Percentiles rank a stretch among this genome's conserved stretches.
These are phyloP conservation scores for Atalantia buxifolia DNA, from an alignment of 345 rosid genomes.

Conservation along the genomic window DNA sequence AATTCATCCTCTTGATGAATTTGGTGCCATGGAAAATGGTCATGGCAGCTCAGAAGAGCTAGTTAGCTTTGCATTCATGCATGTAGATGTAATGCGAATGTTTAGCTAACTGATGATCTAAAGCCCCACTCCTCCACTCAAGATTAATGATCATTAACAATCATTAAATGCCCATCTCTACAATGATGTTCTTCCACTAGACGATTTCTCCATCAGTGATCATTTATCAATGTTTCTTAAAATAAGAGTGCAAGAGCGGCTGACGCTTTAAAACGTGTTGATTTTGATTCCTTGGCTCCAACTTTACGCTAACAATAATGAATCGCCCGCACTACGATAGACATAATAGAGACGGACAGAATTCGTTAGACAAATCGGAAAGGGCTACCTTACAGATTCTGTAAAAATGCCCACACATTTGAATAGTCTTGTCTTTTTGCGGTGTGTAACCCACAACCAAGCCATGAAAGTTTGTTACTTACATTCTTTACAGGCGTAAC, in stretches of 20 bases:
- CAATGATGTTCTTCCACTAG: background rate
- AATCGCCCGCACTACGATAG: background rate
- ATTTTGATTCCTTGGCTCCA: background rate
- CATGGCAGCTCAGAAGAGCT: background rate
- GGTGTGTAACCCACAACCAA: no score
- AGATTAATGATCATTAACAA: background rate
- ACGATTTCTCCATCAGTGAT: background rate
- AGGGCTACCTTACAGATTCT: no score
- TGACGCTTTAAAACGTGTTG: background rate
- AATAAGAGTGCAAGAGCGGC: background rate
- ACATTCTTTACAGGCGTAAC: no score
- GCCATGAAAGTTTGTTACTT: no score
- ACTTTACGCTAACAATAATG: background rate
- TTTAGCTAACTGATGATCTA: background rate
- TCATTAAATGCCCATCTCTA: constrained; percentile 6
- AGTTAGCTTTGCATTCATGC: background rate
- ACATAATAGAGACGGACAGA: no score
- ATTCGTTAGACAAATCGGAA: no score
- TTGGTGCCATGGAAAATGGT: background rate
- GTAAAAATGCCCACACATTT: no score
- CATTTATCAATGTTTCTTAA: background rate
- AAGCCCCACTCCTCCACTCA: background rate
- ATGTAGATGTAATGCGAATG: background rate
- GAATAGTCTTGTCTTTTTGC: no score
- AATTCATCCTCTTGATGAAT: background rate